phyloP scores from a whole-genome alignment of 805 yeast species.

The Zygoascus ofunaensis region DNA sequence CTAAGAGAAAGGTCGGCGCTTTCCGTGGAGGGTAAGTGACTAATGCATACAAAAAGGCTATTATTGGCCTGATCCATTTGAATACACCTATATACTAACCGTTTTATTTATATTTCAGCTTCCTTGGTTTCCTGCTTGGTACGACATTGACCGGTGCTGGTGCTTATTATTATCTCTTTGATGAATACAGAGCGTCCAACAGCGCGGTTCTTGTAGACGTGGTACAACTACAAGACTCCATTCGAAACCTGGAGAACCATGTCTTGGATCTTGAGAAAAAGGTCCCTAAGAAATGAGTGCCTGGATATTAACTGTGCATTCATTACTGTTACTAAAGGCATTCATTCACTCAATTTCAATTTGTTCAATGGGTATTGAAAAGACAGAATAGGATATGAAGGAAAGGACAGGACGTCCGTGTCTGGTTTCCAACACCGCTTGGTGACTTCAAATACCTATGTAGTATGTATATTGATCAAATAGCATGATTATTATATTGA shows the following conservation, averaged over 20 bases:
- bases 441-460: too few relatives aligned
- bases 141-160: slow-evolving; percentile 64
- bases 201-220: slow-evolving; percentile 69
- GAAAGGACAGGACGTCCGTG: too few relatives aligned
- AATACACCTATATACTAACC: background rate
- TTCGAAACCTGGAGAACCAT: slow-evolving; percentile 58
- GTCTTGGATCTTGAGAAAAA: slow-evolving; percentile 32
- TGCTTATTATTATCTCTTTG: slow-evolving; percentile 68
- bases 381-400: too few relatives aligned
- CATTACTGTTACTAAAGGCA: background rate
- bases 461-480: too few relatives aligned
- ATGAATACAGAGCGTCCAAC: slow-evolving; percentile 67
- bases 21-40: slow-evolving; percentile 35
- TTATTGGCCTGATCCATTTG: background rate
- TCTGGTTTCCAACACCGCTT: too few relatives aligned
- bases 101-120: too few relatives aligned
- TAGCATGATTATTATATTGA: too few relatives aligned
- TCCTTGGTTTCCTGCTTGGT: slow-evolving; percentile 74
- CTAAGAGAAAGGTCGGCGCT: slow-evolving; percentile 30
- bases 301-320: background rate
- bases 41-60: background rate
- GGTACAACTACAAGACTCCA: slow-evolving; percentile 56
- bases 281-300: slow-evolving; percentile 4
- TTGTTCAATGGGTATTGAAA: too few relatives aligned
- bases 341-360: too few relatives aligned